phyloP scores from a whole-genome alignment of 306 rosid species.

The Vicia faba region DNA sequence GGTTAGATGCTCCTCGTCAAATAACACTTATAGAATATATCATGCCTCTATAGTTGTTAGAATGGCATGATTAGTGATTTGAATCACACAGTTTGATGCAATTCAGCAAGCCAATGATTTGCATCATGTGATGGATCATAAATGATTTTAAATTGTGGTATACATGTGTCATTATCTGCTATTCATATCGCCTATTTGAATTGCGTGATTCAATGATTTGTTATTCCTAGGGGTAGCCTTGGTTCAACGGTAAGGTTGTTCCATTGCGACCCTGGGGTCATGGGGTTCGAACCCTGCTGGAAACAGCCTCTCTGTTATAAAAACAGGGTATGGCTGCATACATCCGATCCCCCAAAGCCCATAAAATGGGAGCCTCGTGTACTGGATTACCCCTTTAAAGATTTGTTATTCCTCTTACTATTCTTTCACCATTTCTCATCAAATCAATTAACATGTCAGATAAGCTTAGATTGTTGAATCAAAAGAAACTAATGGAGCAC shows the following conservation, averaged over 20 bases:
- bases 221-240: too few relatives aligned
- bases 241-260: too few relatives aligned
- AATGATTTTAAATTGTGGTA: neutral
- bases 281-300: too few relatives aligned
- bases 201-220: neutral
- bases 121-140: neutral
- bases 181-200: neutral
- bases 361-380: too few relatives aligned
- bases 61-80: conserved; percentile 1
- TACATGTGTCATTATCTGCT: neutral
- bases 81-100: neutral
- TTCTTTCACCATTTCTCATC: neutral
- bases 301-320: too few relatives aligned
- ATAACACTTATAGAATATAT: conserved; percentile 10
- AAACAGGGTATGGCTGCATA: too few relatives aligned
- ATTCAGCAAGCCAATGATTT: neutral
- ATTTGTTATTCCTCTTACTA: neutral
- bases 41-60: neutral
- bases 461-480: neutral
- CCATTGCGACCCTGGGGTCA: too few relatives aligned
- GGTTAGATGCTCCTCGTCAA: conserved; percentile 20
- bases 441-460: neutral
- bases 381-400: too few relatives aligned
- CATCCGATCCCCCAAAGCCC: too few relatives aligned
- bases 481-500: neutral